Base-by-base conservation (phyloP, 139 green algal genomes). In the Desmodesmus armatus region DNA sequence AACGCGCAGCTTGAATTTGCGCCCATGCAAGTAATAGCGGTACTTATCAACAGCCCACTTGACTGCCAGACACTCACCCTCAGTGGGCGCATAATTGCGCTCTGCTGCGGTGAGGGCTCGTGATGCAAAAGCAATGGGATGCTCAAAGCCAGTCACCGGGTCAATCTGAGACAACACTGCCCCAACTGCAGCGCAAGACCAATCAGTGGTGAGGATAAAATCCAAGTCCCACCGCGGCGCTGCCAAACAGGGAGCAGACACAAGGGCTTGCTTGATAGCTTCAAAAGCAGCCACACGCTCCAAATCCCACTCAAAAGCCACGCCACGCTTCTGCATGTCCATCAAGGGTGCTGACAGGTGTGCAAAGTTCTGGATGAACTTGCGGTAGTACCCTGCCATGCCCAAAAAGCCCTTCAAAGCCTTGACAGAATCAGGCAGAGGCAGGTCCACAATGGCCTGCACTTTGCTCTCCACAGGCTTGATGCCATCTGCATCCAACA, bases 191-290 rank as follows among this genome's bases (percentile, higher is more conserved):
- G 44, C 17, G 27, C 71, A 47, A 29, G n/a, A 77, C 83, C 83
- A 88, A 39, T 88, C 83, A 6, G 83, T 88, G 19, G 83, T 88
- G 5, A 88, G 58, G 33, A 88, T 72, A 35, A 88, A 88, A 23
- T 40, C 29, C 44, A 47, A 5, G 6, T 66, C 31, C 63, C 63
- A 82, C 25, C 74, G 53, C 27, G 83, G 83, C 41, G 73, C 35
- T 4, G 69, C 49, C n/a, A 83, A 66, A n/a, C 47, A 40, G 6
- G 82, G 67, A 3, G 69, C 63, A 62, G 53, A 73, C 15, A 39
- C 37, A 23, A 88, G 33, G 25, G 77, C 74, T 40, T 71, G 51
- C 62, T 88, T 88, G 9, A 88, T 1, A 39, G 53, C 31, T n/a
- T 84, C 74, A 79, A 88, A 88, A 55, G 74, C 74, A 5, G n/a